Base-by-base conservation (phyloP, 257 asterid species). In the Anisodus tanguticus region DNA sequence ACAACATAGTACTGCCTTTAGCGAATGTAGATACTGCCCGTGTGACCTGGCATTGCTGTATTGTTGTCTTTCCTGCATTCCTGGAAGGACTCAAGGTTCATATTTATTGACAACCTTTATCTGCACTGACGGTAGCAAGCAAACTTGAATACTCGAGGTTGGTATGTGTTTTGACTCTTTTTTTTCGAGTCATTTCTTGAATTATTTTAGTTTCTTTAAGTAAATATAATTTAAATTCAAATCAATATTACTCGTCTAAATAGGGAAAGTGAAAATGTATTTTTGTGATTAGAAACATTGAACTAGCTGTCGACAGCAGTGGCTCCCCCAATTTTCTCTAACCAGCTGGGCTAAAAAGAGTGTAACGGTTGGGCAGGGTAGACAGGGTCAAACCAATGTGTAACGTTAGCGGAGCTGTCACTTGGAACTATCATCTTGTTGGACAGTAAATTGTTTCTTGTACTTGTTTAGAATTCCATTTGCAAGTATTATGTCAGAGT, bases 31-130 rank as follows among this genome's bases (percentile, higher is more conserved):
- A 66, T 66, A 35, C 22, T 67, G 49, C 49, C 49, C 17, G 16
- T 63, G 41, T 4, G 71, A 64, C 17, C 2, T 26, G n/a, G 16
- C 37, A 64, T 26, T 26, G 71, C 8, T 64, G 9, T 31, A 64
- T 31, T 31, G 26, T 11, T 17, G 17, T 64, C 43, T 64, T 26
- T 64, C 71, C 41, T 66, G n/a, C 9, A 66, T 35, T 31, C 47
- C 17, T 9, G 39, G 58, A 39, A 45, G 31, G 59, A 47, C 59
- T 43, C 3, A 6, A 71, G 58, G 8, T 41, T 71, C 79, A 71
- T 43, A 43, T 71, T 71, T 4, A 17, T 71, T 71, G 79, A 39
- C 57, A 45, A 45, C 80, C 59, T 9, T 19, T 72, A 72, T 72
- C 22, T 6, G 72, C 72, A 12, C 1, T 67, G 49, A 35, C 8